Evolutionary conservation across 1,284 basidiomycete species (phyloP).

Genomic region (Phellopilus nigrolimitatus): DNA sequence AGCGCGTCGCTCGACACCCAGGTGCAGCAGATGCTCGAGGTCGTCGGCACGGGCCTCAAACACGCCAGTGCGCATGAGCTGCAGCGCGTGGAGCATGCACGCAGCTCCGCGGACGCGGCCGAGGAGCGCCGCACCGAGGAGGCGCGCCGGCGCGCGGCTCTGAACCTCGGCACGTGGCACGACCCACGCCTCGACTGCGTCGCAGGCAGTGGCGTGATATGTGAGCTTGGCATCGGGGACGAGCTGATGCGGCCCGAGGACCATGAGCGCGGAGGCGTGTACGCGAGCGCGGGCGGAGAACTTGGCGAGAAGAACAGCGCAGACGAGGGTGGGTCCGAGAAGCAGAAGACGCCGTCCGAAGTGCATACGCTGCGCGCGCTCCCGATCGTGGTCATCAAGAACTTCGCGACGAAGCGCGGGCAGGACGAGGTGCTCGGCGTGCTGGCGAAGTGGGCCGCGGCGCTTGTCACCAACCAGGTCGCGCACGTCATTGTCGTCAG

Average conservation of each 20-base stretch:
- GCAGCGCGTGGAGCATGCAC: conserved; percentile 37
- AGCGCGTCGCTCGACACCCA: conserved; percentile 82
- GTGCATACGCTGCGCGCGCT: conserved; percentile 53
- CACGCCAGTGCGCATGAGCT: conserved; percentile 53
- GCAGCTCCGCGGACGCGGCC: conserved; percentile 32
- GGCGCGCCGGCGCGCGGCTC: conserved; percentile 36
- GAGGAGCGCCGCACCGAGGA: conserved; percentile 33
- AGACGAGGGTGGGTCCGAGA: conserved; percentile 29
- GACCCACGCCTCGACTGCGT: conserved; percentile 78
- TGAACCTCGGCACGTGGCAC: conserved; percentile 65
- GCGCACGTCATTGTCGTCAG: conserved; percentile 92
- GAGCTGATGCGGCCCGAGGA: conserved; percentile 34
- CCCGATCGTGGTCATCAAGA: conserved; percentile 83
- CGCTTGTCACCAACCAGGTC: conserved; percentile 75
- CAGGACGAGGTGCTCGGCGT: conserved; percentile 73
- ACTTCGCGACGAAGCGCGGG: conserved; percentile 66
- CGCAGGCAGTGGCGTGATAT: conserved; percentile 79
- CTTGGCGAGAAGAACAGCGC: conserved; percentile 20
- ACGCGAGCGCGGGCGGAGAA: background rate
- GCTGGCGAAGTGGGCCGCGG: conserved; percentile 83
- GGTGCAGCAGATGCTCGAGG: conserved; percentile 80
- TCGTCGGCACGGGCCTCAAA: conserved; percentile 70
- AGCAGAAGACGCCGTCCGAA: conserved; percentile 31
- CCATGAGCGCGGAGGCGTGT: conserved; percentile 12
- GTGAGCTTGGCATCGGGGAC: conserved; percentile 77